Base-by-base conservation (phyloP, 371 early-diverging fungal species). In the Lichtheimia ramosa region DNA sequence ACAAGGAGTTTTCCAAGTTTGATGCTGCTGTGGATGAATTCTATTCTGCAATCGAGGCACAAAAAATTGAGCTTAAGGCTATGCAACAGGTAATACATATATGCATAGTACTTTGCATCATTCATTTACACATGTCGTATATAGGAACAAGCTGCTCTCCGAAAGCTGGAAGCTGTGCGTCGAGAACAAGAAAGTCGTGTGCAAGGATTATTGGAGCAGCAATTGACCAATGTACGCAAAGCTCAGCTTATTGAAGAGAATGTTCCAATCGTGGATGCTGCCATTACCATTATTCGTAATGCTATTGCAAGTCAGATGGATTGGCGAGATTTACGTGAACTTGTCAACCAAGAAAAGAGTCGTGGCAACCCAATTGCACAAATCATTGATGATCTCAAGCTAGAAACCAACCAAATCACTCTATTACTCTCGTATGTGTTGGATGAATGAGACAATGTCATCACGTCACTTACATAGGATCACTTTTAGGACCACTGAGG, bases 221-320 rank as follows among this genome's bases (percentile, higher is more conserved):
- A 91, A 61, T 75, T 80, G 46, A 69, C 74, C 42, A 89, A 88
- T 62, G 81, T 81, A 14, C 76, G 82, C 59, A 82, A 85, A 42
- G 99, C 98, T 0, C 81, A 83, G 48, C 68, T 93, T 21, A 95
- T 99, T 59, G 95, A 96, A 63, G 59, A 70, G 24, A 93, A 95
- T 66, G 69, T 93, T 43, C 87, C 89, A 49, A 70, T 87, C 64
- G 93, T 96, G 1, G 98, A 97, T 60, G 89, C 89, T 43, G 88
- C 93, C 1, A 87, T 98, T 48, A 70, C 84, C 46, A 89, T 95
- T 42, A 86, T 97, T 56, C 86, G 95, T 13, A 87, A 87, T 65
- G 92, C 93, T 34, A 82, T 98, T 5, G 96, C 94, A 10, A 84
- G 89, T 27, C 96, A 95, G 7, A 94, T 97, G 90, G 97, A 96